Percentiles rank a stretch among this genome's conserved stretches.
Evolutionary conservation across 768 basidiomycete species (phyloP).

Genomic region (Psilocybe sp.): DNA sequence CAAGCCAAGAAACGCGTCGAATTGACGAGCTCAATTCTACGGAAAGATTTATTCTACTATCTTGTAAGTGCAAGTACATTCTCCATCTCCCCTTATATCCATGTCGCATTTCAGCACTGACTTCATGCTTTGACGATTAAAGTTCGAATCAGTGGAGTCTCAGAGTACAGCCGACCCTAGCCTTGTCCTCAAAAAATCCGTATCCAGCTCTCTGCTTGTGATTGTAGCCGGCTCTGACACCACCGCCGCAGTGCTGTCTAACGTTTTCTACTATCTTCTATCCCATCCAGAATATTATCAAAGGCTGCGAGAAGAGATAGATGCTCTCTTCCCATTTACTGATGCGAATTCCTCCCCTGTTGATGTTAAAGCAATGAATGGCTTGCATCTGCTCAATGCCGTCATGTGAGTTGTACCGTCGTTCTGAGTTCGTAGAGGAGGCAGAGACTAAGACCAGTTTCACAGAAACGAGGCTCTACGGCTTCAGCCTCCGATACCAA

Average conservation of each 20-base stretch:
- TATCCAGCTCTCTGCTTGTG: conserved; percentile 20
- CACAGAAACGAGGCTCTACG: conserved; percentile 34
- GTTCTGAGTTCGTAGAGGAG: not conserved
- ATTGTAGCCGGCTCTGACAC: conserved; percentile 34
- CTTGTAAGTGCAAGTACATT: conserved; percentile 17
- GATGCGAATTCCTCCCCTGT: conserved; percentile 12
- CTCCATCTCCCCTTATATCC: too few species aligned
- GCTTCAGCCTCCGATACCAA: conserved; percentile 32
- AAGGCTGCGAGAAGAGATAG: conserved; percentile 25
- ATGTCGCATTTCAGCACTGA: not conserved
- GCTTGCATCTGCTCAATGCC: conserved; percentile 28
- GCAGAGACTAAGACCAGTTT: not conserved
- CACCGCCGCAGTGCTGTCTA: conserved; percentile 22
- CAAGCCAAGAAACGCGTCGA: conserved; percentile 19
- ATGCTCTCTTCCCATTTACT: conserved; percentile 11
- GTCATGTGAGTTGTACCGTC: conserved; percentile 25
- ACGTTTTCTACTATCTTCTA: conserved; percentile 26
- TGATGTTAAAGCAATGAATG: conserved; percentile 18
- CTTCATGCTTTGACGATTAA: not conserved
- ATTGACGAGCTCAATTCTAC: conserved; percentile 5
- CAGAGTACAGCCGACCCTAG: not conserved
- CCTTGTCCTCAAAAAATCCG: conserved; percentile 2
- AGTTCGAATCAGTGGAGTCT: conserved; percentile 12
- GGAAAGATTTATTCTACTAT: conserved; percentile 26
- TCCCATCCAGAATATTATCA: conserved; percentile 18